These are phyloP conservation scores for Plasmodium ovale DNA, from an alignment of 169 alveolate genomes.

Conservation along the genomic window DNA sequence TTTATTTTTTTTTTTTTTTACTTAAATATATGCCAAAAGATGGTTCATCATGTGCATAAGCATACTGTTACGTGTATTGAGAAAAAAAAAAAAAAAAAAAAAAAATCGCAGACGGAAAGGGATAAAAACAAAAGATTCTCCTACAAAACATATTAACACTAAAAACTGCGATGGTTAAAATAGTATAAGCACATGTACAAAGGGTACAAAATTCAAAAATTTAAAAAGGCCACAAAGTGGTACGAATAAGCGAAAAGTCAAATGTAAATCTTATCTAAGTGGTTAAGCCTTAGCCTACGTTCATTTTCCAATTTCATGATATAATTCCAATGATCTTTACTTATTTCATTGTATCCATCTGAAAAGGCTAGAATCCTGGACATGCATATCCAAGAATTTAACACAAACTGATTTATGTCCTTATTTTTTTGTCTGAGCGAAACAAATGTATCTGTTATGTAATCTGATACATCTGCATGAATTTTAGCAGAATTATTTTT, in stretches of 20 bases:
- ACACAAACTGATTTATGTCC: constrained; percentile 58
- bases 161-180: too few species aligned
- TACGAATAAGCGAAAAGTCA: background rate
- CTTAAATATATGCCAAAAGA: too few species aligned
- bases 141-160: too few species aligned
- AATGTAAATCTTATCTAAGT: constrained; percentile 31
- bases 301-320: constrained; percentile 54
- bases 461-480: constrained; percentile 24
- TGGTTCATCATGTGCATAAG: background rate
- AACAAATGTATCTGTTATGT: constrained; percentile 67
- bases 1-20: too few species aligned
- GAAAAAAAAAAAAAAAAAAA: background rate
- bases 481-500: constrained; percentile 72
- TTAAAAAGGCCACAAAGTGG: too few species aligned
- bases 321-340: constrained; percentile 43
- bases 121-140: too few species aligned
- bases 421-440: constrained; percentile 53
- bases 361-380: constrained; percentile 74
- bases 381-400: constrained; percentile 75
- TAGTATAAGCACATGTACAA: too few species aligned
- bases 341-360: constrained; percentile 61
- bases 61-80: background rate
- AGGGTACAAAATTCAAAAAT: too few species aligned
- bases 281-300: constrained; percentile 35
- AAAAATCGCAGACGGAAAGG: too few species aligned